Evolutionary conservation across 2,329 filamentous ascomycete species (phyloP).

Genomic region (Immersiporthe knoxdaviesiana): DNA sequence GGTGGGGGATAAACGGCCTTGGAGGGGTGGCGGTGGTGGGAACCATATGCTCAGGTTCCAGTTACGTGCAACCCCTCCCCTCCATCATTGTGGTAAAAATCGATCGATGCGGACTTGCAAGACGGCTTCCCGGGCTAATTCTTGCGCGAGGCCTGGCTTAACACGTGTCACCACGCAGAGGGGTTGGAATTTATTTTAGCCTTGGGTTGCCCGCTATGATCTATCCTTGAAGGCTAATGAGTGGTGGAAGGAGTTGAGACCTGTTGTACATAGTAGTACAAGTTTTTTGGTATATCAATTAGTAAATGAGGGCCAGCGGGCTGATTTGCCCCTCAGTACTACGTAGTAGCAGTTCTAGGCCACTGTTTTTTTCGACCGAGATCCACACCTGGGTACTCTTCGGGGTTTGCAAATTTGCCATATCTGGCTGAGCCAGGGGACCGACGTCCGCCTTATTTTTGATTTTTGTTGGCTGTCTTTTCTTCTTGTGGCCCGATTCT

Average conservation of each 20-base stretch:
- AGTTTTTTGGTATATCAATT: no score
- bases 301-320: neutral
- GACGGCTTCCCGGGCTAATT: neutral
- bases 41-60: neutral
- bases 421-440: neutral
- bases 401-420: neutral
- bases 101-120: no score
- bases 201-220: neutral
- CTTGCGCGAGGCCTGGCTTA: neutral
- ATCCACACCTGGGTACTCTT: slow-evolving; percentile 3
- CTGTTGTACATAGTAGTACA: neutral
- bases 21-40: neutral
- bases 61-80: neutral
- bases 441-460: neutral
- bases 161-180: slow-evolving; percentile 8
- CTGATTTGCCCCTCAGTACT: neutral
- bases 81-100: neutral
- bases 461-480: no score
- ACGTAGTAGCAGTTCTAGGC: slow-evolving; percentile 2
- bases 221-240: neutral
- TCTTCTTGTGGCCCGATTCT: neutral
- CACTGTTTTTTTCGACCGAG: neutral
- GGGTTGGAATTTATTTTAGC: neutral
- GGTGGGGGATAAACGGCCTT: neutral
- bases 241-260: neutral